phyloP scores from a whole-genome alignment of 805 yeast genomes.

The Saturnispora diversa region DNA sequence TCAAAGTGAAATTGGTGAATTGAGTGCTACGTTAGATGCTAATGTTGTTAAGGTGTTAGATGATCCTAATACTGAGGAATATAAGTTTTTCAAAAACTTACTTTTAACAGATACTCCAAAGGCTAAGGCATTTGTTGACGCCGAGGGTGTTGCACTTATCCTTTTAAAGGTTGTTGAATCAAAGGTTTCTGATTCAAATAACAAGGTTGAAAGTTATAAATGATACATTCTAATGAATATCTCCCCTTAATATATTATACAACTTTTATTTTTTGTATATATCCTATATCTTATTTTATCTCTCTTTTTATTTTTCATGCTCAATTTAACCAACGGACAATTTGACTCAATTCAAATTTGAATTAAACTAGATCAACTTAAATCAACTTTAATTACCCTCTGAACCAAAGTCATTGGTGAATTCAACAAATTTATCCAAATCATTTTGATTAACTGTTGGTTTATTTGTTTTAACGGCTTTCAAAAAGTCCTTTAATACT shows the following conservation, averaged over 20 bases:
- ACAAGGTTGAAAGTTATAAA: slow-evolving; percentile 36
- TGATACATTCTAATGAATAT: background rate
- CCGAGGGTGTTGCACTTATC: slow-evolving; percentile 58
- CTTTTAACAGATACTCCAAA: slow-evolving; percentile 58
- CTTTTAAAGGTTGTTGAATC: slow-evolving; percentile 59
- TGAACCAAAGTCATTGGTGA: slow-evolving; percentile 93
- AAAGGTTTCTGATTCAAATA: slow-evolving; percentile 71
- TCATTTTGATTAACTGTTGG: slow-evolving; percentile 92
- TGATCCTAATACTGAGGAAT: slow-evolving; percentile 38
- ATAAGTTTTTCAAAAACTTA: slow-evolving; percentile 51
- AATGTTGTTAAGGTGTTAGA: slow-evolving; percentile 45
- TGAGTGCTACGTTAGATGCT: slow-evolving; percentile 78
- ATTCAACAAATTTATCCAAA: slow-evolving; percentile 71
- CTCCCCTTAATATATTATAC: background rate
- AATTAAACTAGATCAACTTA: too few relatives aligned
- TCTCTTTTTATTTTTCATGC: background rate
- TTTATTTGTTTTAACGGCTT: slow-evolving; percentile 82
- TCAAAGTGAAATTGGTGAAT: slow-evolving; percentile 68
- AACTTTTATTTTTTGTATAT: background rate
- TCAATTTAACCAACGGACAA: too few relatives aligned
- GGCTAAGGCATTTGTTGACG: slow-evolving; percentile 59
- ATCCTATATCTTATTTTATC: background rate
- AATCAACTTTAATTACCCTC: slow-evolving; percentile 62
- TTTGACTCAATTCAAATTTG: too few relatives aligned
- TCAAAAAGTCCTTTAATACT: slow-evolving; percentile 84